A percentile compares a stretch with the other conserved stretches of the same genome.
Evolutionary conservation across 2,329 filamentous ascomycete genomes (phyloP).

Genomic region (Penicillium oxalicum): DNA sequence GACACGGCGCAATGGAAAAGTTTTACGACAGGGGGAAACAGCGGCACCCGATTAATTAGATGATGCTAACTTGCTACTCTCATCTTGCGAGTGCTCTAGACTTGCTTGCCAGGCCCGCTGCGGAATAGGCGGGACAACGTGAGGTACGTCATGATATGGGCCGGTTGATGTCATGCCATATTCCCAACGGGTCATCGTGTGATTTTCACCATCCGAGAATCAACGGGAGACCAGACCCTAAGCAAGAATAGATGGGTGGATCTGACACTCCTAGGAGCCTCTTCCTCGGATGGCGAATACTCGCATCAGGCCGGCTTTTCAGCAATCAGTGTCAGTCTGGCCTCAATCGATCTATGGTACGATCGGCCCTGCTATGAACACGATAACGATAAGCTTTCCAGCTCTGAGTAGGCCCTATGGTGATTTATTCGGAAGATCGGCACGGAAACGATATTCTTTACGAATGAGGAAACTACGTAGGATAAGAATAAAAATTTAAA

Average conservation of each 20-base stretch:
- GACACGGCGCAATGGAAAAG: not conserved
- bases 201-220: not conserved
- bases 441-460: no score
- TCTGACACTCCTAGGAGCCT: not conserved
- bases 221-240: not conserved
- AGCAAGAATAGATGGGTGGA: not conserved
- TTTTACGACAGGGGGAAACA: not conserved
- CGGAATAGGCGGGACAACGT: not conserved
- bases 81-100: not conserved
- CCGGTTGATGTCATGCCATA: conserved; percentile 21
- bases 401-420: no score
- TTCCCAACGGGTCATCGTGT: not conserved
- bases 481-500: no score
- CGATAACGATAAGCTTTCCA: no score
- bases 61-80: not conserved
- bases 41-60: not conserved
- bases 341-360: no score
- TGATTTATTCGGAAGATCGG: no score
- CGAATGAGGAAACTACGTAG: no score
- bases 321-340: no score
- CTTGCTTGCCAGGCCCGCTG: not conserved
- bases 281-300: not conserved
- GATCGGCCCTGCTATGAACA: no score
- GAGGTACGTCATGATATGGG: conserved; percentile 18
- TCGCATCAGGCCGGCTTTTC: not conserved